Conservation (phyloP, 2,329 filamentous ascomycete genomes). For the Diaporthe nobilis region DNA sequence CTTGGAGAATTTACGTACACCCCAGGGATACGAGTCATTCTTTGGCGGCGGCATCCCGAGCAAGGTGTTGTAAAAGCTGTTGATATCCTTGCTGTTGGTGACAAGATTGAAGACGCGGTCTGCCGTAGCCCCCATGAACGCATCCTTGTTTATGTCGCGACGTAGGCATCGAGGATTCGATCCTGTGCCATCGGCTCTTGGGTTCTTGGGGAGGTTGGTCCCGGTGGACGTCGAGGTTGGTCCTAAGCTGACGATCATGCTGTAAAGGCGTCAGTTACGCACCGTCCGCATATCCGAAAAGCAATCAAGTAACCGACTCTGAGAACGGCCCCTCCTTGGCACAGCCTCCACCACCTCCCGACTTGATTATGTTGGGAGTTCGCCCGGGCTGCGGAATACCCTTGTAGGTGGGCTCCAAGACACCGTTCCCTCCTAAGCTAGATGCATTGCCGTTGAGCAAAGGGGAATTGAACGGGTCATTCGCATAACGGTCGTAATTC, state of each 20-base stretch:
- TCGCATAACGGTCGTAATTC: slow-evolving; percentile 53
- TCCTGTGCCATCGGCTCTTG: slow-evolving; percentile 51
- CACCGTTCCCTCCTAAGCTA: slow-evolving; percentile 64
- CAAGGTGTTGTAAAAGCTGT: slow-evolving; percentile 57
- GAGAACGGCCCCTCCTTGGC: slow-evolving; percentile 63
- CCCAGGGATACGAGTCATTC: slow-evolving; percentile 55
- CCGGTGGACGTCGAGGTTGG: slow-evolving; percentile 12
- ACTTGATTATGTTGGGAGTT: slow-evolving; percentile 57
- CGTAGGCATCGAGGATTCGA: slow-evolving; percentile 60
- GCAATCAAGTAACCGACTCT: slow-evolving; percentile 49
- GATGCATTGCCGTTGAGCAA: slow-evolving; percentile 68
- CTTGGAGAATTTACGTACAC: slow-evolving; percentile 46
- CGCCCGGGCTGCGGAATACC: slow-evolving; percentile 47
- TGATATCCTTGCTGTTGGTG: slow-evolving; percentile 53
- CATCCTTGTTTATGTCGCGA: slow-evolving; percentile 56
- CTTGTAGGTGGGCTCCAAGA: slow-evolving; percentile 42
- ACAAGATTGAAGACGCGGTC: slow-evolving; percentile 53
- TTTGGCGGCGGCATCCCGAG: slow-evolving; percentile 54
- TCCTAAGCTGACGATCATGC: slow-evolving; percentile 20
- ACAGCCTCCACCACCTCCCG: slow-evolving; percentile 69
- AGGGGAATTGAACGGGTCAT: slow-evolving; percentile 63
- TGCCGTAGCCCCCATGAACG: slow-evolving; percentile 56
- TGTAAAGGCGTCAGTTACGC: background rate
- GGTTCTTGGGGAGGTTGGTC: slow-evolving; percentile 49
- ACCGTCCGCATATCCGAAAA: background rate